Evolutionary conservation across 306 rosid species (phyloP).

Genomic region (Gynostemma pentaphyllum): DNA sequence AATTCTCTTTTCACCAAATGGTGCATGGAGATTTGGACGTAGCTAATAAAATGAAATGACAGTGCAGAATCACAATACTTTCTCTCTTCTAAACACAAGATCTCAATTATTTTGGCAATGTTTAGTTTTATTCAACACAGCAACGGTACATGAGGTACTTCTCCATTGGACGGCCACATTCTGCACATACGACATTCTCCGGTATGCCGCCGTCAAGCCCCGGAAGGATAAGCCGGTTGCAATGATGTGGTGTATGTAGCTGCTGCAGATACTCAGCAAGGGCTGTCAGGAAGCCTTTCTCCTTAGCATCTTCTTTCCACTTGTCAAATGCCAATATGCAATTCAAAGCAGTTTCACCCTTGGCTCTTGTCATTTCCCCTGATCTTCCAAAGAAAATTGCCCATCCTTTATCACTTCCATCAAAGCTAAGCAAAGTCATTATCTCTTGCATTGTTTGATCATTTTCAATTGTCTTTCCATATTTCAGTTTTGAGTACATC

Average conservation of each 20-base stretch:
- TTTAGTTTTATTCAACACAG: conserved; percentile 37
- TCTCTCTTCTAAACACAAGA: too few species aligned
- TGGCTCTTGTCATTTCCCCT: conserved; percentile 48
- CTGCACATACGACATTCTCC: conserved; percentile 60
- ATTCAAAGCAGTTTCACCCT: conserved; percentile 36
- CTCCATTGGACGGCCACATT: conserved; percentile 85
- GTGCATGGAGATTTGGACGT: too few species aligned
- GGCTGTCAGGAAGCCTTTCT: conserved; percentile 31
- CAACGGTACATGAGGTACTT: conserved; percentile 84
- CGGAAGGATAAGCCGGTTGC: conserved; percentile 66
- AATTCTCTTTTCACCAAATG: too few species aligned
- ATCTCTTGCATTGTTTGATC: conserved; percentile 58
- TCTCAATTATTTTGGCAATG: too few species aligned
- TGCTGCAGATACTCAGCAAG: conserved; percentile 14
- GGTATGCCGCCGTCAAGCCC: conserved; percentile 58
- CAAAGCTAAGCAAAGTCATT: conserved; percentile 64
- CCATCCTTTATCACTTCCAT: conserved; percentile 77
- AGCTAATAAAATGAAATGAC: too few species aligned
- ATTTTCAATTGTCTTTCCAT: conserved; percentile 32
- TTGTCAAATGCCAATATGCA: conserved; percentile 23
- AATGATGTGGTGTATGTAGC: conserved; percentile 56
- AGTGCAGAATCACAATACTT: too few species aligned
- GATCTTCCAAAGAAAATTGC: conserved; percentile 43
- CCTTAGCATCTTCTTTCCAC: conserved; percentile 28
- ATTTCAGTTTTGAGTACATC: conserved; percentile 54